phyloP scores from a whole-genome alignment of 768 basidiomycete genomes.

The Chalciporus piperatus region DNA sequence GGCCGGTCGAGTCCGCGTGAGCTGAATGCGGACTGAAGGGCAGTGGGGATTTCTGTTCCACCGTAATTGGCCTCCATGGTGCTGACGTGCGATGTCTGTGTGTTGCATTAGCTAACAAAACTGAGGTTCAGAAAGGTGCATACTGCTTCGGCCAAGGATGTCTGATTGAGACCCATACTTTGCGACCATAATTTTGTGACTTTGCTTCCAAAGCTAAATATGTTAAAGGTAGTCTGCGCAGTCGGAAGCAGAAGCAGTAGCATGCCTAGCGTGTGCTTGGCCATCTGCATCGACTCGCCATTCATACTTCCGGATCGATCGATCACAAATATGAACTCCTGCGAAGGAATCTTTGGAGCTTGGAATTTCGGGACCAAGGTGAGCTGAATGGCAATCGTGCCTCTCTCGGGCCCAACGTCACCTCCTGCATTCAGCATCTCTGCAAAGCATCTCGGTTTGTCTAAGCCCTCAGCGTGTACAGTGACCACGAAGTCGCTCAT shows the following conservation, averaged over 20 bases:
- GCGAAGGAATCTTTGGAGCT: slow-evolving; percentile 39
- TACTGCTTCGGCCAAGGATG: slow-evolving; percentile 37
- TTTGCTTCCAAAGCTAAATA: slow-evolving; percentile 49
- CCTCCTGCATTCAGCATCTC: slow-evolving; percentile 35
- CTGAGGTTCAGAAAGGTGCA: neutral
- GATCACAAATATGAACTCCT: slow-evolving; percentile 61
- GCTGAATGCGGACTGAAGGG: slow-evolving; percentile 39
- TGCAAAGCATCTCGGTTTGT: slow-evolving; percentile 55
- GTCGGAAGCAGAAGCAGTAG: slow-evolving; percentile 49
- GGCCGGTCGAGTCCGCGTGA: slow-evolving; percentile 35
- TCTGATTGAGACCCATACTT: slow-evolving; percentile 32
- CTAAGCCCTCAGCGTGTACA: slow-evolving; percentile 47
- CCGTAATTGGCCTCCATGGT: slow-evolving; percentile 43
- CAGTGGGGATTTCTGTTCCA: slow-evolving; percentile 50
- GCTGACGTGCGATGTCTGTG: slow-evolving; percentile 39
- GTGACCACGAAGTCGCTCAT: slow-evolving; percentile 50
- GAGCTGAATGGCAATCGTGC: slow-evolving; percentile 49
- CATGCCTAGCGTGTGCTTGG: slow-evolving; percentile 45
- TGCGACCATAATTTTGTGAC: slow-evolving; percentile 34
- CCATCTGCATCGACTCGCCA: slow-evolving; percentile 39
- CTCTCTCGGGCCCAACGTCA: neutral
- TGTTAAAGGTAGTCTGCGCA: slow-evolving; percentile 47
- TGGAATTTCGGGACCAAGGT: slow-evolving; percentile 53
- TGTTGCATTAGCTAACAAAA: slow-evolving; percentile 6
- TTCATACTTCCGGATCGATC: slow-evolving; percentile 60